Percentiles rank a stretch among this genome's conserved stretches.
phyloP scores from a whole-genome alignment of 495 filamentous ascomycete species.

The Hypoxylon rickii region DNA sequence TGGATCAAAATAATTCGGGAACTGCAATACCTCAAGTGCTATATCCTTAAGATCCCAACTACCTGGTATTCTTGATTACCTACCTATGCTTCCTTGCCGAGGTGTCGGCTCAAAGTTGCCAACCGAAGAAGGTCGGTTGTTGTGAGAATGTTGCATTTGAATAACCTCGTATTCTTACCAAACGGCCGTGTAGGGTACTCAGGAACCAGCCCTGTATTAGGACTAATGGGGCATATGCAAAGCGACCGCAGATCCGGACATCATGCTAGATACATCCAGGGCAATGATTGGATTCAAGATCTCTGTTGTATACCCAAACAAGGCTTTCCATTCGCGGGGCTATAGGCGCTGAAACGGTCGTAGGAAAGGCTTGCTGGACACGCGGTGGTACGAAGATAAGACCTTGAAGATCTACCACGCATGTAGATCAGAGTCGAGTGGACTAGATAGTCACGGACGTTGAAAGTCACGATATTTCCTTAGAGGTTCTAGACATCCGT shows the following conservation, averaged over 20 bases:
- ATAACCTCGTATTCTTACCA: not conserved
- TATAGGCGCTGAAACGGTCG: slow-evolving; percentile 2
- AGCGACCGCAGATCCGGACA: slow-evolving; percentile 18
- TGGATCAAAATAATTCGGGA: no score
- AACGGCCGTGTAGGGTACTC: slow-evolving; percentile 1
- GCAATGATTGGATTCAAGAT: slow-evolving; percentile 18
- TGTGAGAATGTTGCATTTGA: no score
- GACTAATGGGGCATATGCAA: slow-evolving; percentile 10
- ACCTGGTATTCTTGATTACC: no score
- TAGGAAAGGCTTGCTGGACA: not conserved
- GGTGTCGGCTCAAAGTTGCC: no score
- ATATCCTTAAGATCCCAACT: no score
- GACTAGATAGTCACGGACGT: slow-evolving; percentile 1
- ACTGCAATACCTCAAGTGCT: no score
- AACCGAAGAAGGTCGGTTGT: no score
- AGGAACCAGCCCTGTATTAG: not conserved
- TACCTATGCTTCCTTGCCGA: no score
- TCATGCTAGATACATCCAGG: slow-evolving; percentile 20
- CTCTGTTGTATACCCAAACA: not conserved
- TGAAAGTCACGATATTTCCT: slow-evolving; percentile 12
- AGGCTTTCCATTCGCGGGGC: slow-evolving; percentile 25
- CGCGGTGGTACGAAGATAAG: slow-evolving; percentile 15
- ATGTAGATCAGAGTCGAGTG: not conserved
- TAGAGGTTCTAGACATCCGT: no score
- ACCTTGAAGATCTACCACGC: not conserved